phyloP scores from a whole-genome alignment of 331 rosid genomes.

The Quercus phellos region DNA sequence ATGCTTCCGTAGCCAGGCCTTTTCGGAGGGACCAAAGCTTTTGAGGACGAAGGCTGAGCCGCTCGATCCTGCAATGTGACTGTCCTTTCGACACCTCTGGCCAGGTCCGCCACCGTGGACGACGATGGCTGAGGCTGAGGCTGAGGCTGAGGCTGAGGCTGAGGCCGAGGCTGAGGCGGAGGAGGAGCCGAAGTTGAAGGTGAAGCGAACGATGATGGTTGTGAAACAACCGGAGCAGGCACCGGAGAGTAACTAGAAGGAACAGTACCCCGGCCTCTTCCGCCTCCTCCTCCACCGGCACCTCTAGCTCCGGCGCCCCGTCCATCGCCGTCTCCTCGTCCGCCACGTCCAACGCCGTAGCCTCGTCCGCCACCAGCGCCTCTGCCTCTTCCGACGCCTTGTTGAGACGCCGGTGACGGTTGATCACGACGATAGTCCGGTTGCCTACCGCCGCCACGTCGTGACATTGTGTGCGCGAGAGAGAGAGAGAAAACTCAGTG shows the following conservation, averaged over 20 bases:
- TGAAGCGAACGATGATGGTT: not conserved
- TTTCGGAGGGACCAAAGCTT: not conserved
- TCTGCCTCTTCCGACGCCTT: no score
- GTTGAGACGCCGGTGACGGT: no score
- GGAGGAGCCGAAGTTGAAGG: not conserved
- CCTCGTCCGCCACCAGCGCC: no score
- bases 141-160: not conserved
- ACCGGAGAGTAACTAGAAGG: not conserved
- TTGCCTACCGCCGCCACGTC: not conserved
- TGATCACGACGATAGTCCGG: no score
- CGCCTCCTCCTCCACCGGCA: no score
- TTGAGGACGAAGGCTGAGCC: slow-evolving; percentile 39
- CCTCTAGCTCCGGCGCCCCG: no score
- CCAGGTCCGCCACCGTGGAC: not conserved
- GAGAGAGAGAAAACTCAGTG: not conserved
- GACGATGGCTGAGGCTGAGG: not conserved
- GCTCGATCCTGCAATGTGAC: slow-evolving; percentile 14
- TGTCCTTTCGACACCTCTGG: not conserved
- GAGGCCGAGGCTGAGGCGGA: no score
- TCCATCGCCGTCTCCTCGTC: no score
- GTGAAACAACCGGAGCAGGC: not conserved
- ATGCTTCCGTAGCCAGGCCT: slow-evolving; percentile 7
- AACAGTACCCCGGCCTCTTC: not conserved
- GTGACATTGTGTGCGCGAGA: not conserved
- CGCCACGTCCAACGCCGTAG: no score